phyloP scores from a whole-genome alignment of 129 eudicot species.

The Pulicaria dysenterica region DNA sequence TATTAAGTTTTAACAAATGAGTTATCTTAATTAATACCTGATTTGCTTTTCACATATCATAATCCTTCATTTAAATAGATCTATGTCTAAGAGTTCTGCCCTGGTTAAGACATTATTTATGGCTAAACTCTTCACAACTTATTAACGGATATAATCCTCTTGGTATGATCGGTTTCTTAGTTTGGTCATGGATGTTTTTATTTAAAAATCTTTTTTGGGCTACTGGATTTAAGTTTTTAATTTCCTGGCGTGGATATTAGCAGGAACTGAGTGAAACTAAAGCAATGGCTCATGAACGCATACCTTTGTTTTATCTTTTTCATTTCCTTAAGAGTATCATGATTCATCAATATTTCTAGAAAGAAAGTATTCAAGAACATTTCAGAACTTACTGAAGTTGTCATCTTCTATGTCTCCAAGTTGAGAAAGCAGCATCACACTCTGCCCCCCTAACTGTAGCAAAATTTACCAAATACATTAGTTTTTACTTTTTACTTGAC shows the following conservation, averaged over 20 bases:
- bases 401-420: constrained; percentile 3
- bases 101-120: background rate
- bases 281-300: no score
- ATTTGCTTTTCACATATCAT: no score
- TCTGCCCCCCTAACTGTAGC: background rate
- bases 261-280: no score
- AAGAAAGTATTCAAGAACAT: background rate
- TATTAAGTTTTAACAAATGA: no score
- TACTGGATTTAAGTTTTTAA: no score
- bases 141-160: constrained; percentile 1
- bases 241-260: no score
- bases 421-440: constrained; percentile 2
- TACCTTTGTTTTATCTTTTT: background rate
- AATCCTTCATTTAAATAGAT: no score
- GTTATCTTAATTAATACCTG: no score
- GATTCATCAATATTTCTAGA: background rate
- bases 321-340: constrained; percentile 1
- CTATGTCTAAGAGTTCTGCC: background rate
- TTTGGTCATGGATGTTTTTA: no score
- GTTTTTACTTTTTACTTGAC: background rate
- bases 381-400: background rate
- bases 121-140: background rate
- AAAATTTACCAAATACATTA: background rate
- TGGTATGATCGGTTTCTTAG: background rate
- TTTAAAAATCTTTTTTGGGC: no score